Evolutionary conservation across 768 basidiomycete genomes (phyloP).

Genomic region (Pisolithus tinctorius): DNA sequence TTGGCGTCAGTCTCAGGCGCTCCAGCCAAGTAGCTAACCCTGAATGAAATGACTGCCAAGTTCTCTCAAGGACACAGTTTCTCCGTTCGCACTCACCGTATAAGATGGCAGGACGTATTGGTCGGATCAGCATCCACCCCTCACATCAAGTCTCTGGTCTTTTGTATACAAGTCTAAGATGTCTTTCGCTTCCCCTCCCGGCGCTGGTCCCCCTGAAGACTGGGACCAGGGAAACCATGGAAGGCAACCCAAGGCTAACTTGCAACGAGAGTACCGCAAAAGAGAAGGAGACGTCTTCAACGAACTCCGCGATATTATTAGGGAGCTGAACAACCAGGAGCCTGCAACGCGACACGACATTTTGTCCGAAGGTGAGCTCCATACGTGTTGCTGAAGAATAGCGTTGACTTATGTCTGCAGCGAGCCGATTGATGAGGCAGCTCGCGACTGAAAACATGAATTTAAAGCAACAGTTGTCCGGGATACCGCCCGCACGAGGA

Average conservation of each 20-base stretch:
- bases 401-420: background rate
- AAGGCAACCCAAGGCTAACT: conserved; percentile 8
- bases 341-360: conserved; percentile 13
- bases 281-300: conserved; percentile 14
- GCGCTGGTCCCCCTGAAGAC: background rate
- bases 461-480: too few species aligned
- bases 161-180: background rate
- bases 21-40: too few species aligned
- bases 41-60: too few species aligned
- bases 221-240: background rate
- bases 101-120: too few species aligned
- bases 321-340: conserved; percentile 7
- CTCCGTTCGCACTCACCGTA: too few species aligned
- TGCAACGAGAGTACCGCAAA: conserved; percentile 18
- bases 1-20: too few species aligned
- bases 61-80: too few species aligned
- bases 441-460: background rate
- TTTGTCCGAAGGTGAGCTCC: conserved; percentile 12
- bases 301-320: conserved; percentile 11
- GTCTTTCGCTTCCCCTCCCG: background rate
- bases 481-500: too few species aligned
- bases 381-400: background rate
- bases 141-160: too few species aligned
- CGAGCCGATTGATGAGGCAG: background rate
- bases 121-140: too few species aligned